These are phyloP conservation scores for Trametes pubescens DNA, from an alignment of 1,284 basidiomycete genomes.

Conservation along the genomic window DNA sequence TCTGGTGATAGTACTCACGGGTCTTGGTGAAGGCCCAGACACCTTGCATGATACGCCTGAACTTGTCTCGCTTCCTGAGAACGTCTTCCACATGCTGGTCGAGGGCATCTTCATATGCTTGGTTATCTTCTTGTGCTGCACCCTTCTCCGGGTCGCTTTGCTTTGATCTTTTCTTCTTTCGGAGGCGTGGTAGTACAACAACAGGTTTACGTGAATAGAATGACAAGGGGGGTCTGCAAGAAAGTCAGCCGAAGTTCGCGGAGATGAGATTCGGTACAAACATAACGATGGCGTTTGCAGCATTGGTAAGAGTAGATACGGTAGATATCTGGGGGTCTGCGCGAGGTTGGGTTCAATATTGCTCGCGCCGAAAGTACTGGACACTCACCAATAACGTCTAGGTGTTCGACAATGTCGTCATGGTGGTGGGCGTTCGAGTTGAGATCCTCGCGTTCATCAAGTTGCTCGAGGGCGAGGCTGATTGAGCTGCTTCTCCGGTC, in stretches of 20 bases:
- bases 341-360: background rate
- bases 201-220: slow-evolving; percentile 77
- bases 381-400: slow-evolving; percentile 76
- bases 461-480: slow-evolving; percentile 31
- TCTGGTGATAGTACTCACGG: slow-evolving; percentile 53
- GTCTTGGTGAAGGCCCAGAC: slow-evolving; percentile 89
- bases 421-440: slow-evolving; percentile 55
- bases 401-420: slow-evolving; percentile 78
- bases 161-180: slow-evolving; percentile 27
- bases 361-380: background rate
- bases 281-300: slow-evolving; percentile 82
- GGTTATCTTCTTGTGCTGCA: slow-evolving; percentile 29
- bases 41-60: slow-evolving; percentile 69
- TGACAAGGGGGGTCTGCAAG: slow-evolving; percentile 65
- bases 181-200: slow-evolving; percentile 57
- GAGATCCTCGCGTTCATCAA: slow-evolving; percentile 27
- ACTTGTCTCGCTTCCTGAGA: slow-evolving; percentile 70
- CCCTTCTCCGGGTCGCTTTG: slow-evolving; percentile 45
- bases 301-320: slow-evolving; percentile 75
- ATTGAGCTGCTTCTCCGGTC: slow-evolving; percentile 52
- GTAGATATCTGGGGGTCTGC: slow-evolving; percentile 77
- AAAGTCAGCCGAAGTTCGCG: background rate
- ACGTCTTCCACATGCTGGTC: slow-evolving; percentile 86
- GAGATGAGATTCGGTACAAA: slow-evolving; percentile 35
- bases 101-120: slow-evolving; percentile 63